phyloP scores from a whole-genome alignment of 805 yeast genomes.

The Myxozyma mucilagina region DNA sequence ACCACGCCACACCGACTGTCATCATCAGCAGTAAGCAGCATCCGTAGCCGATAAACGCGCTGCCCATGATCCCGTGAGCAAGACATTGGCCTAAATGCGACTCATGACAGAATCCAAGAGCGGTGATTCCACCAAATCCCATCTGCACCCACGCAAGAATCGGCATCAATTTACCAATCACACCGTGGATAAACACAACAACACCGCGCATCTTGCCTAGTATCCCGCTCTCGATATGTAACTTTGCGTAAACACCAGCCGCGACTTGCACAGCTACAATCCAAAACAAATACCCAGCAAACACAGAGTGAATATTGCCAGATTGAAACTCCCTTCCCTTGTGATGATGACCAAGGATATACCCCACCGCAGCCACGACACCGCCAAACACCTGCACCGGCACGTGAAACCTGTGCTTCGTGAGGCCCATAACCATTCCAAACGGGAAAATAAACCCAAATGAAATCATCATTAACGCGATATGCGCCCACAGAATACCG shows the following conservation, averaged over 20 bases:
- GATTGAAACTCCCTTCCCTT: conserved; percentile 42
- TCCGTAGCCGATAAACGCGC: conserved; percentile 80
- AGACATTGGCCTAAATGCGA: conserved; percentile 89
- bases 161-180: conserved; percentile 41
- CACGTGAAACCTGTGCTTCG: conserved; percentile 42
- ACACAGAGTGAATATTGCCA: conserved; percentile 41
- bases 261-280: conserved; percentile 39
- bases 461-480: conserved; percentile 41
- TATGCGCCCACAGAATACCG: conserved; percentile 38
- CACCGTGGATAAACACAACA: conserved; percentile 40
- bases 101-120: conserved; percentile 84
- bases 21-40: conserved; percentile 65
- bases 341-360: conserved; percentile 44
- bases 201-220: conserved; percentile 39
- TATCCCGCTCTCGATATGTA: conserved; percentile 42
- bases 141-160: conserved; percentile 72
- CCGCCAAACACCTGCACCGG: conserved; percentile 42
- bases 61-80: conserved; percentile 97
- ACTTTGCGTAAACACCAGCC: conserved; percentile 42
- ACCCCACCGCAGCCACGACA: conserved; percentile 43
- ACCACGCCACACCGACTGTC: conserved; percentile 64
- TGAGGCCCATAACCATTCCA: conserved; percentile 46
- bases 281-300: conserved; percentile 41
- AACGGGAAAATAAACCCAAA: conserved; percentile 46
- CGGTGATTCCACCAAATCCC: conserved; percentile 77